Percentiles rank a stretch among this genome's conserved stretches.
These are phyloP conservation scores for Vinca minor DNA, from an alignment of 257 asterid genomes.

Conservation along the genomic window DNA sequence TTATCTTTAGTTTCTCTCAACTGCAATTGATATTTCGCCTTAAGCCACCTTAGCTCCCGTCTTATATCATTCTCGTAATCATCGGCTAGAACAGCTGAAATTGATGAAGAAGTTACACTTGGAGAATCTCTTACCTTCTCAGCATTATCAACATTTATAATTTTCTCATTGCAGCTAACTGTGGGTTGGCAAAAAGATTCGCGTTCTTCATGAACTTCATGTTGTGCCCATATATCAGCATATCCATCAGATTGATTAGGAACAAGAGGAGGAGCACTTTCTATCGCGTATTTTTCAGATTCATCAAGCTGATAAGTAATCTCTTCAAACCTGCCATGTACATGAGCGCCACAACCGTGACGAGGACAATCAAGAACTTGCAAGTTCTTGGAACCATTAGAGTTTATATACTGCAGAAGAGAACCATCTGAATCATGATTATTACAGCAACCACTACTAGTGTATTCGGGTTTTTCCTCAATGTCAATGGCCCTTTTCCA, in stretches of 20 bases:
- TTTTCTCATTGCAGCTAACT: constrained; percentile 14
- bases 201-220: constrained; percentile 16
- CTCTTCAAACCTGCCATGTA: constrained; percentile 91
- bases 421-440: constrained; percentile 38
- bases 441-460: constrained; percentile 40
- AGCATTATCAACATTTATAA: constrained; percentile 1
- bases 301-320: constrained; percentile 56
- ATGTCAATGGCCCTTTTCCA: constrained; percentile 49
- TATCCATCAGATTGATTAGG: constrained; percentile 29
- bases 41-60: constrained; percentile 57
- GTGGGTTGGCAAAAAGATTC: constrained; percentile 16
- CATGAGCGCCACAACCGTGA: constrained; percentile 47
- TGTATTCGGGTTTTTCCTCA: constrained; percentile 29
- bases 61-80: constrained; percentile 36
- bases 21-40: constrained; percentile 57
- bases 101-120: constrained; percentile 20
- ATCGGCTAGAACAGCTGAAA: constrained; percentile 15
- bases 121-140: constrained; percentile 11
- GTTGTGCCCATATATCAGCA: constrained; percentile 31
- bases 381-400: constrained; percentile 28
- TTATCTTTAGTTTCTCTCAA: constrained; percentile 43
- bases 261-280: constrained; percentile 27
- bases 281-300: constrained; percentile 35
- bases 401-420: constrained; percentile 19
- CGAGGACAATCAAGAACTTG: constrained; percentile 39